Percentiles rank a stretch among this genome's conserved stretches.
phyloP scores from a whole-genome alignment of 2,329 filamentous ascomycete species.

The Talaromyces islandicus region DNA sequence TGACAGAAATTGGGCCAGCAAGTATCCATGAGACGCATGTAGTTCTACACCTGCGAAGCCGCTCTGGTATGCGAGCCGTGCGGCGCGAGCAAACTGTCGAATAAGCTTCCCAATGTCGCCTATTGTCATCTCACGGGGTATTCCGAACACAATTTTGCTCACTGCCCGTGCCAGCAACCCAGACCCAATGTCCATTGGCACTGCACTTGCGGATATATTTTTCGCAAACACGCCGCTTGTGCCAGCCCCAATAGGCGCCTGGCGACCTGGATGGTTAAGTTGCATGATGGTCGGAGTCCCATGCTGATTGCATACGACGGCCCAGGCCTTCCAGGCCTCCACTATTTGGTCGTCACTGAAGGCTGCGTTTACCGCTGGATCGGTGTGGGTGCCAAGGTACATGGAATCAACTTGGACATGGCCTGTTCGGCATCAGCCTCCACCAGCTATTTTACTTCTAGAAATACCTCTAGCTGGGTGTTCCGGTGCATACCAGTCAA shows the following conservation, averaged over 20 bases:
- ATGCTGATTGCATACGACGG: conserved; percentile 25
- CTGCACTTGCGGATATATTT: conserved; percentile 31
- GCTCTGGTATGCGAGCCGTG: conserved; percentile 43
- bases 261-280: conserved; percentile 40
- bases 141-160: conserved; percentile 33
- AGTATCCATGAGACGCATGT: conserved; percentile 49
- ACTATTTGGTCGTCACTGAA: conserved; percentile 9
- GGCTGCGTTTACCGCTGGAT: conserved; percentile 15
- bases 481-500: conserved; percentile 33
- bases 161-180: conserved; percentile 29
- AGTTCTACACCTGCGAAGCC: conserved; percentile 50
- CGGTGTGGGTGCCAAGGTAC: conserved; percentile 30
- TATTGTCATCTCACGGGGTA: conserved; percentile 51
- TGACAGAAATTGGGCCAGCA: conserved; percentile 37
- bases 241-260: conserved; percentile 38
- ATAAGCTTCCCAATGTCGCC: conserved; percentile 51
- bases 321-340: conserved; percentile 22
- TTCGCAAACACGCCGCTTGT: conserved; percentile 23
- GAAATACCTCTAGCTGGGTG: not conserved
- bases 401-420: conserved; percentile 42
- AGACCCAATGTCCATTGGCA: conserved; percentile 36
- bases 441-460: too few species aligned
- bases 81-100: conserved; percentile 47
- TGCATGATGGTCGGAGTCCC: conserved; percentile 41
- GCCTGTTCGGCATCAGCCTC: conserved; percentile 13